These are phyloP conservation scores for Tulasnella sp. DNA, from an alignment of 768 basidiomycete species.

Conservation along the genomic window DNA sequence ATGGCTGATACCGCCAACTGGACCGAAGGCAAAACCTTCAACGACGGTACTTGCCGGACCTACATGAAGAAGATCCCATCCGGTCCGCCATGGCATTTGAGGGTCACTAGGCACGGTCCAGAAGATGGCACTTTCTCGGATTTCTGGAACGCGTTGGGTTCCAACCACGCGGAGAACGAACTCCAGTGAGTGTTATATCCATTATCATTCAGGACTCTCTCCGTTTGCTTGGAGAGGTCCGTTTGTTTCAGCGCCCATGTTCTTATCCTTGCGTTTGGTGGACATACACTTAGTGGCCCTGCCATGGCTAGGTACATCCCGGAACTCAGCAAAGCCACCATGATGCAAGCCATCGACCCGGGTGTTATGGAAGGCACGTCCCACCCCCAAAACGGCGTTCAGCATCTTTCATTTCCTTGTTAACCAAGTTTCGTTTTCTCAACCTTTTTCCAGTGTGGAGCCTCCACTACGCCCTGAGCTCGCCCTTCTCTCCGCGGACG, in stretches of 20 bases:
- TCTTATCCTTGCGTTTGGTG: neutral
- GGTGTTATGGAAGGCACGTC: conserved; percentile 26
- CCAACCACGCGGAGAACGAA: conserved; percentile 17
- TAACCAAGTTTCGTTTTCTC: neutral
- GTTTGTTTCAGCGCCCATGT: neutral
- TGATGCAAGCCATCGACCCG: conserved; percentile 18
- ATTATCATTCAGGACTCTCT: neutral
- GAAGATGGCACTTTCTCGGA: conserved; percentile 15
- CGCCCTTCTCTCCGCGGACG: conserved; percentile 26
- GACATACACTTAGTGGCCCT: conserved; percentile 3
- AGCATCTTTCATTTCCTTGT: neutral
- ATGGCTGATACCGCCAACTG: conserved; percentile 19
- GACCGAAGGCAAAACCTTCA: conserved; percentile 25
- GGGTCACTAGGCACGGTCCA: conserved; percentile 23
- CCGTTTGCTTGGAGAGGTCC: neutral
- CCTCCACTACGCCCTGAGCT: conserved; percentile 21
- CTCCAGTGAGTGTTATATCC: neutral
- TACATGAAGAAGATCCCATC: conserved; percentile 17
- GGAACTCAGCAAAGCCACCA: conserved; percentile 12
- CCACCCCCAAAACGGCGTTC: neutral
- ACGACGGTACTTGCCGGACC: conserved; percentile 20
- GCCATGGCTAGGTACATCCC: conserved; percentile 20
- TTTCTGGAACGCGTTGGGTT: conserved; percentile 21
- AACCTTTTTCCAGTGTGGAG: conserved; percentile 14
- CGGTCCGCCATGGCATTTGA: conserved; percentile 19